Evolutionary conservation across 306 rosid genomes (phyloP), one percentile per base, ranked within the genome.

Genomic region (Argentina anserina): DNA sequence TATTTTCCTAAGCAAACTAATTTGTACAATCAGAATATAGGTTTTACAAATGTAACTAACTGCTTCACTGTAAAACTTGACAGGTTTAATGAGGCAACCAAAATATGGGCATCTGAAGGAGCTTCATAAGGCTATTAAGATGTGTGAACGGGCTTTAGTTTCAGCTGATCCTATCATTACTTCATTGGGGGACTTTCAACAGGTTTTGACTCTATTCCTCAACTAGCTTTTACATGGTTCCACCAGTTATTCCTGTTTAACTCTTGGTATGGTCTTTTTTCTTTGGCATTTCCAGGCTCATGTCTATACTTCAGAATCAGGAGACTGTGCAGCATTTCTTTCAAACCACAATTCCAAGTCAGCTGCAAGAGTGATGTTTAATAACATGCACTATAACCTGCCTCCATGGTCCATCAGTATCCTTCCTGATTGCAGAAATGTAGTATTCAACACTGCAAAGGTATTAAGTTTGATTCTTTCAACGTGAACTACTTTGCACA

Each of bases 391-490:
- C 86, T 92, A 91, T 68, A 91, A 79, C 83, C 75, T 95, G 69
- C 99, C 97, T 80, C 99, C 99, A 67, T 95, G 99, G 99, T 95
- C 99, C 67, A 75, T 91, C 85, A 92, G 99, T 76, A 81, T 95
- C 81, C 97, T 95, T 75, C 97, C 97, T 5, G 99, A 91, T 82
- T 95, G 99, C 75, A 80, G 96, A 84, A 95, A 95, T 58, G 97
- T 75, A 61, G 93, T 92, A 70, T 91, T 90, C 65, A 95, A 95
- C 66, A 95, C 99, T 20, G 99, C 99, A 15, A 95, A 95, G 89
- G 99, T 95, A 81, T 39, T 81, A 17, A 59, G 39, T 21, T 42
- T n/a, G 13, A 26, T 26, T 58, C 36, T 52, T 14, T 3, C 6
- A 7, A 21, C 28, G 21, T 52, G 58, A 52, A 28, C 8, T 25